phyloP scores from a whole-genome alignment of 768 basidiomycete species.

The Lepiota brunneoincarnata region DNA sequence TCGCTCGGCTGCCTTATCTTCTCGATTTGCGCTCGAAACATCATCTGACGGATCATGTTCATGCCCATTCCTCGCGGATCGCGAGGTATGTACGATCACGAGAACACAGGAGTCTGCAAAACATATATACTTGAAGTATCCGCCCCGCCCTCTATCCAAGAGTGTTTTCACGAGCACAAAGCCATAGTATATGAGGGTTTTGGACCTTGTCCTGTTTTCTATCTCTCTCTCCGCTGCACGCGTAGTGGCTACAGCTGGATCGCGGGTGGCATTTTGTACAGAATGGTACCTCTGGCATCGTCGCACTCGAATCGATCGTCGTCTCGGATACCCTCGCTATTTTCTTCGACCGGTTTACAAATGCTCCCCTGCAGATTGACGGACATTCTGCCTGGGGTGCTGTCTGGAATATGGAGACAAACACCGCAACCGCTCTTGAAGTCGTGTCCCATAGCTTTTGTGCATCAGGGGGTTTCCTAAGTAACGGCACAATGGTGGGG shows the following conservation, averaged over 20 bases:
- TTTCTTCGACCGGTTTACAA: slow-evolving; percentile 26
- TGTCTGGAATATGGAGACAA: slow-evolving; percentile 39
- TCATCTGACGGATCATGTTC: neutral
- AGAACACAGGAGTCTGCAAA: too few relatives aligned
- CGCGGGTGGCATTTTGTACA: slow-evolving; percentile 26
- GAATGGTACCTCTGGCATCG: slow-evolving; percentile 25
- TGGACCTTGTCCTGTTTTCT: neutral
- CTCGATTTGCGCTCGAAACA: too few relatives aligned
- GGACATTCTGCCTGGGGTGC: slow-evolving; percentile 47
- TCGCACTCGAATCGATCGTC: slow-evolving; percentile 26
- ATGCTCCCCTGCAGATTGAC: slow-evolving; percentile 39
- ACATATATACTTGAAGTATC: too few relatives aligned
- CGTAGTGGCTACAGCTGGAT: slow-evolving; percentile 7
- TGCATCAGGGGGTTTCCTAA: slow-evolving; percentile 38
- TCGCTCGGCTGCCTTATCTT: neutral
- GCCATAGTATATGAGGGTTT: too few relatives aligned
- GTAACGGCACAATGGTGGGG: slow-evolving; percentile 37
- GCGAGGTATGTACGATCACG: too few relatives aligned
- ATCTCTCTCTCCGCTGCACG: neutral
- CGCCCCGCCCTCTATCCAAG: too few relatives aligned
- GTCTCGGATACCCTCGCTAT: slow-evolving; percentile 28
- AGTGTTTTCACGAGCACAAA: too few relatives aligned
- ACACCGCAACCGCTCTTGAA: slow-evolving; percentile 30
- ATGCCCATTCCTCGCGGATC: neutral
- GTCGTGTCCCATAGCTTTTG: slow-evolving; percentile 41